Percentiles rank a stretch among this genome's conserved stretches.
phyloP scores from a whole-genome alignment of 2,329 filamentous ascomycete species.

The Tolypocladium guangdongense region DNA sequence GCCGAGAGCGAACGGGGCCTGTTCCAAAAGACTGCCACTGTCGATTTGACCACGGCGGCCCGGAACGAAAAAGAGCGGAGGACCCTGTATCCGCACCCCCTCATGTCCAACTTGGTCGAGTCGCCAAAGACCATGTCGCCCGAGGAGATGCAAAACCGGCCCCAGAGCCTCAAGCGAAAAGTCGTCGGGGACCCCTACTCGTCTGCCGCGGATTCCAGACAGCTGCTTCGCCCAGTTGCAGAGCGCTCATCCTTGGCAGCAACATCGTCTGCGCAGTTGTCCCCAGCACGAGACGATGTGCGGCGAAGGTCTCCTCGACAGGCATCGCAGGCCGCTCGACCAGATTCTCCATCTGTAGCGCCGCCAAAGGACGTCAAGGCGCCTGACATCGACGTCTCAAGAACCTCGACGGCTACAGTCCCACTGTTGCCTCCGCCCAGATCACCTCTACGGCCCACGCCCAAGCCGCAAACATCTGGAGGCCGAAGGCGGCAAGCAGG shows the following conservation, averaged over 20 bases:
- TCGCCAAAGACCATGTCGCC: slow-evolving; percentile 21
- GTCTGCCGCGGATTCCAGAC: background rate
- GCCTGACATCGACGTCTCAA: background rate
- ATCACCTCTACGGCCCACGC: background rate
- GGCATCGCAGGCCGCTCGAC: slow-evolving; percentile 5
- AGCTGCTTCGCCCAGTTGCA: slow-evolving; percentile 1
- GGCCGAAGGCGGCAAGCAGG: background rate
- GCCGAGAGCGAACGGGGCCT: slow-evolving; percentile 26
- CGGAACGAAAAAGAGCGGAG: slow-evolving; percentile 34
- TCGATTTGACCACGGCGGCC: slow-evolving; percentile 39
- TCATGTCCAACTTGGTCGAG: slow-evolving; percentile 20
- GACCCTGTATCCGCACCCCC: slow-evolving; percentile 14
- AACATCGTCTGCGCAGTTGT: slow-evolving; percentile 32
- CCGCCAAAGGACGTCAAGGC: background rate
- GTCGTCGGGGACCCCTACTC: slow-evolving; percentile 13
- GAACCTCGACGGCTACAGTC: background rate
- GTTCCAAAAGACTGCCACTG: slow-evolving; percentile 33
- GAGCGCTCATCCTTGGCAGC: slow-evolving; percentile 7
- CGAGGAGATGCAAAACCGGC: slow-evolving; percentile 22
- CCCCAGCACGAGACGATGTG: slow-evolving; percentile 37
- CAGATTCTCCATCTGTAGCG: background rate
- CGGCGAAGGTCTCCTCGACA: slow-evolving; percentile 41
- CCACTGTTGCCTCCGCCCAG: background rate
- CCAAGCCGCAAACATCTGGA: background rate
- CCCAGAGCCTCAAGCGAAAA: slow-evolving; percentile 27